Conservation (phyloP, 2,329 filamentous ascomycete genomes). For the Aureobasidium zeae region DNA sequence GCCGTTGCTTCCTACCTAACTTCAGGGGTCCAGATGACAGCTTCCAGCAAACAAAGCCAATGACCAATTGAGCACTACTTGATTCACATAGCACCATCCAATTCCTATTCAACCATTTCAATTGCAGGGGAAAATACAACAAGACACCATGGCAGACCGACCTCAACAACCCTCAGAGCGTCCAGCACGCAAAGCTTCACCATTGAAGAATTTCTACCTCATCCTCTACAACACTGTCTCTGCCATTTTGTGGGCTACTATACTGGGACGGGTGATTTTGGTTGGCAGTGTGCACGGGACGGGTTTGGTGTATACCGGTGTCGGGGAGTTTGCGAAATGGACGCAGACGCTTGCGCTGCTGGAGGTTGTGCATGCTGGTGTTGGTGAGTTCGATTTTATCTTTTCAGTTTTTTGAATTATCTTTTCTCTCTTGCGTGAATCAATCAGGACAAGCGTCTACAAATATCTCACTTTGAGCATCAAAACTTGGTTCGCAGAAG, state of each 20-base stretch:
- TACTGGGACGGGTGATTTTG: conserved; percentile 60
- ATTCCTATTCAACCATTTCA: neutral
- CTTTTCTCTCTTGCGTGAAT: neutral
- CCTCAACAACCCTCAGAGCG: neutral
- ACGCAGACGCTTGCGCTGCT: conserved; percentile 76
- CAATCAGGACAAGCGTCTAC: no score
- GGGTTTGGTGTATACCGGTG: conserved; percentile 49
- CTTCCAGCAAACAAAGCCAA: no score
- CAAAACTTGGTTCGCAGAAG: no score
- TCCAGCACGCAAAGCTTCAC: conserved; percentile 2
- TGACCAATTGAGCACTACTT: no score
- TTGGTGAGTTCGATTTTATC: conserved; percentile 46
- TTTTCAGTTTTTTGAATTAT: neutral
- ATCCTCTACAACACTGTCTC: conserved; percentile 77
- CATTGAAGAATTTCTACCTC: conserved; percentile 50
- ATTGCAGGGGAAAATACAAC: no score
- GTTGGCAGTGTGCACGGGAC: conserved; percentile 39
- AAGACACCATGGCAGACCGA: conserved; percentile 13
- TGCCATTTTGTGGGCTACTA: conserved; percentile 65
- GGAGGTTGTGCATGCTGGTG: conserved; percentile 72
- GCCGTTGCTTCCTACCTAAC: no score
- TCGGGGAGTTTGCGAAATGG: conserved; percentile 61
- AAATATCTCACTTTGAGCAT: no score
- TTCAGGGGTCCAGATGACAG: no score
- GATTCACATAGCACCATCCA: neutral